Base-by-base conservation (phyloP, 257 asterid genomes). In the Solanum neorickii region DNA sequence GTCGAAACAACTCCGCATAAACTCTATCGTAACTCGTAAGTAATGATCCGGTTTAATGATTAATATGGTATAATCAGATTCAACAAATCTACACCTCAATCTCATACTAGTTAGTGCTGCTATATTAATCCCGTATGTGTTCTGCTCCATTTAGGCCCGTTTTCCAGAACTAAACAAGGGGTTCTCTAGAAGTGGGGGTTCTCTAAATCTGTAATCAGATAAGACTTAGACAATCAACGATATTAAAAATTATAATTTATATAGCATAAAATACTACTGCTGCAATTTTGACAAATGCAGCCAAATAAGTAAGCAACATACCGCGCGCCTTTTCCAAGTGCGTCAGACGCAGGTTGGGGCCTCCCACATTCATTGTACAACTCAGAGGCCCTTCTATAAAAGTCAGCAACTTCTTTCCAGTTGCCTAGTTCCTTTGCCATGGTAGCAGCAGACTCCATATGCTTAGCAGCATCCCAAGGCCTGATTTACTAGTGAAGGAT, bases 391-490 rank as follows among this genome's bases (percentile, higher is more conserved):
- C 93, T 96, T 92, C 95, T 93, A 89, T 93, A 97, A 86, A 97
- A 92, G 86, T 97, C 99, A 25, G 98, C 90, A 88, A 96, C 99
- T 90, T 97, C 98, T 59, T 75, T 94, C 99, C 98, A 97, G 89
- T 91, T 93, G 70, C 95, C 91, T 41, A 95, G 84, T 78, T 97
- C 98, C 91, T 94, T 97, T 4, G 99, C 99, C 35, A 94, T 83
- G 86, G 96, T 93, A 88, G 93, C 99, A 59, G 99, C 99, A 87
- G 98, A 93, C 85, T 97, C 99, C 99, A 97, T 95, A 75, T 93
- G 98, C 84, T 92, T 97, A 29, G 99, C 99, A 92, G 99, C 99
- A 92, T 97, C 99, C 99, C 99, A 97, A 78, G 99, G 98, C 90
- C 99, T 97, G 92, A 86, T 90, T 88, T 90, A 91, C 83, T 76